Evolutionary conservation across 495 filamentous ascomycete genomes (phyloP).

Genomic region (Xylaria curta): DNA sequence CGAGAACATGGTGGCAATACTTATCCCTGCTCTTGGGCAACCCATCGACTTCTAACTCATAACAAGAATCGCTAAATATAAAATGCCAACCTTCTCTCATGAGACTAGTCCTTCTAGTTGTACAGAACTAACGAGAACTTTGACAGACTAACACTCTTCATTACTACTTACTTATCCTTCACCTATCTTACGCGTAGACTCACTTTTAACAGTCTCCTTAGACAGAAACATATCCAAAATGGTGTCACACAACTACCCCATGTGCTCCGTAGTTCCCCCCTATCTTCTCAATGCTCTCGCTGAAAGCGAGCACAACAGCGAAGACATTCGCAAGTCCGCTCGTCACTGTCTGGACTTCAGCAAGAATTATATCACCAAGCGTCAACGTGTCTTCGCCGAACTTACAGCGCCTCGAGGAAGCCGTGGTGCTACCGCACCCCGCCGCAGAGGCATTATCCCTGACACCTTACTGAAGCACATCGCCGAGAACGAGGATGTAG

Average conservation of each 20-base stretch:
- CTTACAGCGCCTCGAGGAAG: slow-evolving; percentile 39
- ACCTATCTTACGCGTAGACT: slow-evolving; percentile 22
- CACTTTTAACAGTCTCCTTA: slow-evolving; percentile 1
- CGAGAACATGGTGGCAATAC: background rate
- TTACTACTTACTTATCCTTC: background rate
- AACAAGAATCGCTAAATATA: background rate
- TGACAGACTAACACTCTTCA: background rate
- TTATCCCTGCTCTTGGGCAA: background rate
- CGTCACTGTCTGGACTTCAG: slow-evolving; percentile 36
- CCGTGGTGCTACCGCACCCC: slow-evolving; percentile 22
- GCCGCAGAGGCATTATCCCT: slow-evolving; percentile 42
- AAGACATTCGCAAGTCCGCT: slow-evolving; percentile 36
- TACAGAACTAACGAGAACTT: background rate
- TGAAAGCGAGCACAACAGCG: slow-evolving; percentile 38
- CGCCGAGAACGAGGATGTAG: slow-evolving; percentile 42
- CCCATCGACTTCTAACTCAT: background rate
- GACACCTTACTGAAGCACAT: slow-evolving; percentile 47
- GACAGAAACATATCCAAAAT: slow-evolving; percentile 30
- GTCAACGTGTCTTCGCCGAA: slow-evolving; percentile 38
- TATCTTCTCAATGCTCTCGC: slow-evolving; percentile 47
- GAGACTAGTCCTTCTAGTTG: background rate
- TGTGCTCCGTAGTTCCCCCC: slow-evolving; percentile 48
- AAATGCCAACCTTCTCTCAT: slow-evolving; percentile 1
- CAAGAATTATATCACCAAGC: slow-evolving; percentile 35
- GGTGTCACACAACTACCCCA: slow-evolving; percentile 31